A percentile compares a stretch with the other conserved stretches of the same genome.
Conservation (phyloP, 257 asterid species). For the Nicotiana attenuata region DNA sequence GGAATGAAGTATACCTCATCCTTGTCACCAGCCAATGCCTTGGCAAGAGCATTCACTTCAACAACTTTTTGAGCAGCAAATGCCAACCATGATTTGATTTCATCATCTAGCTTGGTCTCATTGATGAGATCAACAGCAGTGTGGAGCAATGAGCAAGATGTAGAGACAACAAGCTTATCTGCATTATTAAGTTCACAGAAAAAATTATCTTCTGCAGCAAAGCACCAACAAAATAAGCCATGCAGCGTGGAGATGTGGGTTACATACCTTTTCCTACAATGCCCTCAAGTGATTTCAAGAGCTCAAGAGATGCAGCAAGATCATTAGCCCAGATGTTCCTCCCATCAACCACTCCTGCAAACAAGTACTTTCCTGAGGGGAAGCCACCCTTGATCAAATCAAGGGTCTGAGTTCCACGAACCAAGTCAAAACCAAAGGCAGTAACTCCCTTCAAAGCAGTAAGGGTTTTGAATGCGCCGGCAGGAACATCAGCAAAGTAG, state of each 20-base stretch:
- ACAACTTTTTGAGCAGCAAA: constrained; percentile 89
- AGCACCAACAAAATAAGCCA: background rate
- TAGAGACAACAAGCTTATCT: constrained; percentile 92
- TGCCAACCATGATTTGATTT: constrained; percentile 94
- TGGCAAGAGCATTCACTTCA: constrained; percentile 93
- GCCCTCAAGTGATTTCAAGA: constrained; percentile 66
- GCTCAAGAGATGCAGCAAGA: constrained; percentile 57
- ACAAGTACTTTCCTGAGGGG: constrained; percentile 79
- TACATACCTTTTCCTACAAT: constrained; percentile 76
- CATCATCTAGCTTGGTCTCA: constrained; percentile 83
- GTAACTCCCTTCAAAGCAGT: constrained; percentile 67
- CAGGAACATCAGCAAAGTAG: constrained; percentile 85
- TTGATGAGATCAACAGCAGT: constrained; percentile 89
- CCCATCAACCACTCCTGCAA: constrained; percentile 97
- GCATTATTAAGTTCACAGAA: constrained; percentile 9
- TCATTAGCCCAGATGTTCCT: constrained; percentile 99
- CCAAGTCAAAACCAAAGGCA: constrained; percentile 82
- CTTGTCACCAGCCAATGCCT: constrained; percentile 74
- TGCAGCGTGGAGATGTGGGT: too few relatives aligned
- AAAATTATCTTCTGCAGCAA: background rate
- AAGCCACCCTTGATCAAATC: constrained; percentile 76
- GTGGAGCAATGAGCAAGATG: constrained; percentile 87
- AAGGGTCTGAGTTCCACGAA: constrained; percentile 75
- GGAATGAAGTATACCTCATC: constrained; percentile 55
- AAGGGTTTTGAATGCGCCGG: constrained; percentile 64